Conservation (phyloP, 2,329 filamentous ascomycete genomes). For the Fusarium sp. region DNA sequence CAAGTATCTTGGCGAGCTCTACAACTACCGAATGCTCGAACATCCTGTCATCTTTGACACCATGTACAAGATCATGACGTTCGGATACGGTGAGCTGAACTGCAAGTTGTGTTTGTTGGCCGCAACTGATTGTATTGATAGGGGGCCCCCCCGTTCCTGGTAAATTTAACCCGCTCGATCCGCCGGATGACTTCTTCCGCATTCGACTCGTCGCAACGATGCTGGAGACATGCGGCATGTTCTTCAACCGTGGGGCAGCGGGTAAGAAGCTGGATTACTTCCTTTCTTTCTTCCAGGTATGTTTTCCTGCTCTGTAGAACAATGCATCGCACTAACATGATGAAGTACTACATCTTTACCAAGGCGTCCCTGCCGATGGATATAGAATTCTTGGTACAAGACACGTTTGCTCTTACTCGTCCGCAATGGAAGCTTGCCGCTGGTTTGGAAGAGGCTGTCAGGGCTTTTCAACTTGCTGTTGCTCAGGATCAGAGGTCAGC, state of each 20-base stretch:
- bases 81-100: constrained; percentile 75
- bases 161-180: constrained; percentile 78
- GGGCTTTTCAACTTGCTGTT: constrained; percentile 86
- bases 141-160: constrained; percentile 84
- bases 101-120: background rate
- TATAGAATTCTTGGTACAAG: constrained; percentile 94
- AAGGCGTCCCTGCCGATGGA: constrained; percentile 95
- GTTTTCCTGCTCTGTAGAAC: background rate
- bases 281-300: constrained; percentile 88
- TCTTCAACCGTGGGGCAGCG: constrained; percentile 90
- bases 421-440: constrained; percentile 92
- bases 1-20: constrained; percentile 95
- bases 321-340: constrained; percentile 15
- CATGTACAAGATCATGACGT: constrained; percentile 92
- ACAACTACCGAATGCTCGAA: constrained; percentile 97
- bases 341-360: constrained; percentile 87
- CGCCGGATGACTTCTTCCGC: constrained; percentile 94
- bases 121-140: constrained; percentile 43
- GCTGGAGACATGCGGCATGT: constrained; percentile 94
- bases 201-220: constrained; percentile 89
- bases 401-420: constrained; percentile 83
- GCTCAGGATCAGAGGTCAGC: constrained; percentile 86
- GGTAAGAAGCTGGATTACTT: constrained; percentile 99
- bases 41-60: constrained; percentile 95
- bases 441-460: constrained; percentile 82